phyloP scores from a whole-genome alignment of 768 basidiomycete genomes.

The Exsudoporus frostii region DNA sequence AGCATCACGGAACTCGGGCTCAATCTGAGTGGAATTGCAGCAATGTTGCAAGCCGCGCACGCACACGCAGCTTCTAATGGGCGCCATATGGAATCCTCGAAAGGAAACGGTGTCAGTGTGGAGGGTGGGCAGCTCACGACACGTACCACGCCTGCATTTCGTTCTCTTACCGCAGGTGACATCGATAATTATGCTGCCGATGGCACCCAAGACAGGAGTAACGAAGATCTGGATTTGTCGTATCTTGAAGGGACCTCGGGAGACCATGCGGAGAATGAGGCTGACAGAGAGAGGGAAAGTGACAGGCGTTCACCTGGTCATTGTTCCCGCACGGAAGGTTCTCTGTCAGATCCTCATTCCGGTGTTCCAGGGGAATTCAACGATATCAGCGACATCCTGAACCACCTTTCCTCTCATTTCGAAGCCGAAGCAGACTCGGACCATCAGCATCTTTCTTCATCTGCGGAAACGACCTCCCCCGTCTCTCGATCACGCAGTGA shows the following conservation, averaged over 20 bases:
- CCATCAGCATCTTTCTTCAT: constrained; percentile 39
- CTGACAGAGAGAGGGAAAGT: constrained; percentile 41
- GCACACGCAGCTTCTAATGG: constrained; percentile 52
- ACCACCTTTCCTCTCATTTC: constrained; percentile 68
- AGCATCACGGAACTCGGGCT: constrained; percentile 44
- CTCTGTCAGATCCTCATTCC: constrained; percentile 43
- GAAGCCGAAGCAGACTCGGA: constrained; percentile 51
- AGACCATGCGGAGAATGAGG: constrained; percentile 10
- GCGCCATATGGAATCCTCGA: constrained; percentile 44
- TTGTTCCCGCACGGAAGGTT: constrained; percentile 23
- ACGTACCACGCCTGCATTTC: constrained; percentile 73
- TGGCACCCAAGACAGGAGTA: constrained; percentile 31
- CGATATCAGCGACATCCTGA: constrained; percentile 75
- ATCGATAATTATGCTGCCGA: constrained; percentile 21
- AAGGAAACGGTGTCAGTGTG: constrained; percentile 44
- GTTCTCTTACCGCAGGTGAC: constrained; percentile 63
- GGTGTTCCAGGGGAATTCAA: constrained; percentile 57
- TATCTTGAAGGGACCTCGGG: constrained; percentile 41
- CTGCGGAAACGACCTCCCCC: constrained; percentile 26
- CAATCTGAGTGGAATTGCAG: constrained; percentile 65
- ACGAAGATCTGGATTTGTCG: constrained; percentile 54
- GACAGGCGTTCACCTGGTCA: constrained; percentile 36
- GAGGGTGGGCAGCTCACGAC: constrained; percentile 52
- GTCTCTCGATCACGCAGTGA: constrained; percentile 29
- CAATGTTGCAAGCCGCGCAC: constrained; percentile 76